phyloP scores from a whole-genome alignment of 2,329 filamentous ascomycete genomes.

The Pochonia chlamydosporia region DNA sequence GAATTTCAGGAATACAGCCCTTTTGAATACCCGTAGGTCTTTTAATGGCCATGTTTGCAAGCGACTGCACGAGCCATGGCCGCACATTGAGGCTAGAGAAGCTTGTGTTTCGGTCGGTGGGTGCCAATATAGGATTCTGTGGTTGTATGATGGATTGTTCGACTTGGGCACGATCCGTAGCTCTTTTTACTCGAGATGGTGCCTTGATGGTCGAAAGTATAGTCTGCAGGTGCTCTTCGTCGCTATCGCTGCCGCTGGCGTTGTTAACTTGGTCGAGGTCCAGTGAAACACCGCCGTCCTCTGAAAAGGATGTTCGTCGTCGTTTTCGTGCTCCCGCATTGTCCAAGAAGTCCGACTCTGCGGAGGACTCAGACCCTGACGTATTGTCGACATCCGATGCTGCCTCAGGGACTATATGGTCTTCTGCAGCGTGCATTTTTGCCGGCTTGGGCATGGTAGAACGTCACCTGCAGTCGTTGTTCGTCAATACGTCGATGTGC shows the following conservation, averaged over 20 bases:
- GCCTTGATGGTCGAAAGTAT: constrained; percentile 39
- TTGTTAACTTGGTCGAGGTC: constrained; percentile 18
- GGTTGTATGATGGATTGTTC: constrained; percentile 14
- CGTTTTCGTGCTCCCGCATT: constrained; percentile 39
- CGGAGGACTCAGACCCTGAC: constrained; percentile 21
- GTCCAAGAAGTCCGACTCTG: constrained; percentile 46
- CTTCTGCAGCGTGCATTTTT: background rate
- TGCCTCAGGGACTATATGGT: background rate
- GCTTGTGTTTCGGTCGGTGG: constrained; percentile 51
- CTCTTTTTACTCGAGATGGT: constrained; percentile 48
- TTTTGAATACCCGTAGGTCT: constrained; percentile 89
- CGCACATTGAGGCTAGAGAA: constrained; percentile 70
- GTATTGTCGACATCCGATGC: background rate
- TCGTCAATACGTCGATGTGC: background rate
- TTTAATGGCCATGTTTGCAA: constrained; percentile 73
- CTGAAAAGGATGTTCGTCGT: constrained; percentile 30
- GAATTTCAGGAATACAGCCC: constrained; percentile 85
- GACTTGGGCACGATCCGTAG: constrained; percentile 15
- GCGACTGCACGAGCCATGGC: constrained; percentile 82
- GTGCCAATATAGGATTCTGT: constrained; percentile 38
- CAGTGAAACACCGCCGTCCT: constrained; percentile 19
- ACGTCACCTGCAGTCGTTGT: background rate
- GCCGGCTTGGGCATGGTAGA: background rate
- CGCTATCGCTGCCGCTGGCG: constrained; percentile 27
- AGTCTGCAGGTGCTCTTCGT: constrained; percentile 24